Base-by-base conservation (phyloP, 2,329 filamentous ascomycete genomes). In the Colletotrichum magnum region DNA sequence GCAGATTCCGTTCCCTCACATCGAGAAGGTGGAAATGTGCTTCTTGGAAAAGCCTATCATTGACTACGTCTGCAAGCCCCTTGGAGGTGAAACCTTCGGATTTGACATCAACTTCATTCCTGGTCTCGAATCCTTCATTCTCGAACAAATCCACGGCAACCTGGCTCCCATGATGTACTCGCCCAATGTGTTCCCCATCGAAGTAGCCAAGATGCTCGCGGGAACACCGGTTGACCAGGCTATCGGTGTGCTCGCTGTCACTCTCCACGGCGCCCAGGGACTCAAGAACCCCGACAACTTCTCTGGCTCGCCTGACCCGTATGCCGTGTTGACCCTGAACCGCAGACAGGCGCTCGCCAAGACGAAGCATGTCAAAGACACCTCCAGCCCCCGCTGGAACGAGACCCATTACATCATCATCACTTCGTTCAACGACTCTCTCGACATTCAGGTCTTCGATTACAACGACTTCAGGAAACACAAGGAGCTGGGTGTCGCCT, bases 101-200 rank as follows among this genome's bases (percentile, higher is more conserved):
- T 98, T 99, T 78, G 96, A 99, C 77, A 98, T 99, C 86, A 98
- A 98, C 83, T 98, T 99, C 81, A 97, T 99, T 74, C 96, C 96
- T 18, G 95, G 95, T 74, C 87, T 99, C 26, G 95, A 98, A 80
- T 88, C 81, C 65, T 99, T 99, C 81, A 99, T 99, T 75, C 90
- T 93, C 78, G 96, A 99, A 75, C 94, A 97, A 83, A 97, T 99
- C 61, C 97, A 99, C 80, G 93, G 92, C 72, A 98, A 95, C 77
- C 84, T 99, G 58, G 92, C 90, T 2, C 97, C 96, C 0, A 98
- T 99, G 92, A 97, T 99, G 94, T 99, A 99, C 78, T 92, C 90
- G 45, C 96, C 96, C 9, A 97, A 99, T 75, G 94, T 98, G 58
- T 99, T 99, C 86, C 96, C 96, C 16, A 96, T 99, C 73, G 96